A percentile compares a stretch with the other conserved stretches of the same genome.
phyloP scores from a whole-genome alignment of 2,329 filamentous ascomycete genomes.

The Lasiodiplodia gonubiensis region DNA sequence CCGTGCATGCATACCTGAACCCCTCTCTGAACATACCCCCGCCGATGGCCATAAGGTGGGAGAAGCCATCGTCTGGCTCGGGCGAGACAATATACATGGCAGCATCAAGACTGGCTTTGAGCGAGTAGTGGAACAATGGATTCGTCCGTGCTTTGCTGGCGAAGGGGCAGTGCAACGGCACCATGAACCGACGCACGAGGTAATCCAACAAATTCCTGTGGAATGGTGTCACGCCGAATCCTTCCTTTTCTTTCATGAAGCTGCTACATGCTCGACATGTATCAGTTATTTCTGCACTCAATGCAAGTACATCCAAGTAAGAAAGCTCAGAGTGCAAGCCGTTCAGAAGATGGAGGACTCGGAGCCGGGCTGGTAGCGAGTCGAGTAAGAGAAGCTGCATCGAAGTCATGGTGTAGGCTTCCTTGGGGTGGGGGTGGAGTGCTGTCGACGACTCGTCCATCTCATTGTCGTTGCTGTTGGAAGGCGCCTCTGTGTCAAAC shows the following conservation, averaged over 20 bases:
- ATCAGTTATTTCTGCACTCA: constrained; percentile 37
- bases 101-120: constrained; percentile 48
- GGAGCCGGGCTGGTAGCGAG: constrained; percentile 32
- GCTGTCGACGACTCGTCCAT: constrained; percentile 31
- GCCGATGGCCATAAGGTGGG: neutral
- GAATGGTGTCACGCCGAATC: constrained; percentile 1
- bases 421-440: constrained; percentile 28
- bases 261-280: constrained; percentile 33
- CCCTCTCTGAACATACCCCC: neutral
- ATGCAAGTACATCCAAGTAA: constrained; percentile 39
- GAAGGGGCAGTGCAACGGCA: constrained; percentile 61
- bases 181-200: constrained; percentile 60
- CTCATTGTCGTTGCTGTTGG: constrained; percentile 35
- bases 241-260: neutral
- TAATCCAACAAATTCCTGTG: constrained; percentile 57
- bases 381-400: constrained; percentile 34
- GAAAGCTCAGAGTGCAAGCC: constrained; percentile 39
- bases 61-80: neutral
- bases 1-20: neutral
- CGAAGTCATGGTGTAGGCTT: neutral
- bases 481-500: constrained; percentile 38
- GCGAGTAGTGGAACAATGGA: constrained; percentile 56
- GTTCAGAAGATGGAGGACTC: constrained; percentile 37
- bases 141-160: constrained; percentile 50
- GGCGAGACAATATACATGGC: neutral